Conservation (phyloP, 78 protist genomes). For the Diacronema lutheri region DNA sequence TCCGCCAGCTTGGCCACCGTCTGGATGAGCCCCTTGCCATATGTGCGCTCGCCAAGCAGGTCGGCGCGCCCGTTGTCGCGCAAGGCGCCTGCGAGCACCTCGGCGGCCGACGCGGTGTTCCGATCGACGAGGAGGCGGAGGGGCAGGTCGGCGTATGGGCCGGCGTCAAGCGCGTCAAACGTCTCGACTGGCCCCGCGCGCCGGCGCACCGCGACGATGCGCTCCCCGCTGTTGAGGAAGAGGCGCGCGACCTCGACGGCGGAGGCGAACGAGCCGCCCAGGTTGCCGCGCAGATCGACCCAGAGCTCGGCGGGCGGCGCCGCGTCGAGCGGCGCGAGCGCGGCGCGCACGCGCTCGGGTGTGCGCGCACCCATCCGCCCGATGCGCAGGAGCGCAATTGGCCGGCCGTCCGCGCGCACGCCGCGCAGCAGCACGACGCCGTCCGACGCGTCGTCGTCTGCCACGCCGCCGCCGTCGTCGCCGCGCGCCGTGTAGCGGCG, state of each 20-base stretch:
- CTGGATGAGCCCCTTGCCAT: conserved; percentile 36
- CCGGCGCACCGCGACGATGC: conserved; percentile 15
- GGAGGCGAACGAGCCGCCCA: neutral
- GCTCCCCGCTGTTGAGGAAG: neutral
- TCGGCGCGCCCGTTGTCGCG: conserved; percentile 19
- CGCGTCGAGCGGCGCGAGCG: neutral
- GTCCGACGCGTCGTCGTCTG: neutral
- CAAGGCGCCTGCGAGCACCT: conserved; percentile 32
- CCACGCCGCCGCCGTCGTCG: neutral
- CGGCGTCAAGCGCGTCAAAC: neutral
- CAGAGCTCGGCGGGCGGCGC: neutral
- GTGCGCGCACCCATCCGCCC: neutral
- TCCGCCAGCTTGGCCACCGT: neutral
- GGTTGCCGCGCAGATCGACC: conserved; percentile 31
- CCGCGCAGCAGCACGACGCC: neutral
- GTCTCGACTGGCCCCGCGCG: neutral
- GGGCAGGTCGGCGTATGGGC: neutral
- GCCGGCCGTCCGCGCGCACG: neutral
- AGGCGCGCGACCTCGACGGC: neutral
- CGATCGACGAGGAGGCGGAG: conserved; percentile 12
- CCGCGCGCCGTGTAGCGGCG: neutral
- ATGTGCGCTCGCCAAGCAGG: conserved; percentile 15
- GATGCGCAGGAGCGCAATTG: neutral
- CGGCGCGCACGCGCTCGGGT: neutral
- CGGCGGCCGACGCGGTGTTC: conserved; percentile 23